phyloP scores from a whole-genome alignment of 345 rosid genomes.

The Isatis tinctoria region DNA sequence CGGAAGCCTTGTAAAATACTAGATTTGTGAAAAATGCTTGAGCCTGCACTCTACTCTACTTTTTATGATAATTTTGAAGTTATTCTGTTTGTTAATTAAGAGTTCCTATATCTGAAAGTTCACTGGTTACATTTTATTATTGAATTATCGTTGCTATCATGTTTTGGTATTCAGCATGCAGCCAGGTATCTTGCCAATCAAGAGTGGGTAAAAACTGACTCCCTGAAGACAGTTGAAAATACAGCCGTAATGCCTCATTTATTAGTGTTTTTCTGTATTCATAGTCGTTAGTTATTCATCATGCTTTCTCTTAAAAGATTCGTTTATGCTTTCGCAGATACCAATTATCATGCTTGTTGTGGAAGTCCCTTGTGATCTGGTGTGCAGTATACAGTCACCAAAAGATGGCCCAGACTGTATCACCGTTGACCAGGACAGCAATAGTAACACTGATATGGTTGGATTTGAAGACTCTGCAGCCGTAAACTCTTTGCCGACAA shows the following conservation, averaged over 20 bases:
- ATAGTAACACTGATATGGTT: conserved; percentile 38
- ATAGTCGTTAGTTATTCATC: conserved; percentile 3
- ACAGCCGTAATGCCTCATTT: conserved; percentile 71
- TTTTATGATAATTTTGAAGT: not conserved
- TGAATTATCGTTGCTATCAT: conserved; percentile 15
- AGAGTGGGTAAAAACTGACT: conserved; percentile 98
- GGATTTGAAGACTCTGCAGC: conserved; percentile 53
- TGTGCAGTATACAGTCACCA: conserved; percentile 60
- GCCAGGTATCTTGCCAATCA: conserved; percentile 98
- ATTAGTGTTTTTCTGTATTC: not conserved
- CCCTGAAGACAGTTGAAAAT: conserved; percentile 93
- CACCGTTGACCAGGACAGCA: conserved; percentile 40
- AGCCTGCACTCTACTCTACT: not conserved
- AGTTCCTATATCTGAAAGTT: conserved; percentile 7
- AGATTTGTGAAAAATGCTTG: conserved; percentile 13
- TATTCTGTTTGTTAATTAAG: not conserved
- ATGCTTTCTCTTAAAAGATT: conserved; percentile 26
- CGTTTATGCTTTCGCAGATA: conserved; percentile 48
- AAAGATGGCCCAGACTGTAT: conserved; percentile 46
- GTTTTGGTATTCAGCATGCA: conserved; percentile 68
- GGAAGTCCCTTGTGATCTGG: conserved; percentile 86
- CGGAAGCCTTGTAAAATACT: conserved; percentile 11
- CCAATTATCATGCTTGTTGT: conserved; percentile 95
- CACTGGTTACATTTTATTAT: not conserved
- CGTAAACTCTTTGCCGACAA: conserved; percentile 38